Evolutionary conservation across 2,329 filamentous ascomycete genomes (phyloP), one percentile per base, ranked within the genome.

Genomic region (Trichoderma citrinoviride): DNA sequence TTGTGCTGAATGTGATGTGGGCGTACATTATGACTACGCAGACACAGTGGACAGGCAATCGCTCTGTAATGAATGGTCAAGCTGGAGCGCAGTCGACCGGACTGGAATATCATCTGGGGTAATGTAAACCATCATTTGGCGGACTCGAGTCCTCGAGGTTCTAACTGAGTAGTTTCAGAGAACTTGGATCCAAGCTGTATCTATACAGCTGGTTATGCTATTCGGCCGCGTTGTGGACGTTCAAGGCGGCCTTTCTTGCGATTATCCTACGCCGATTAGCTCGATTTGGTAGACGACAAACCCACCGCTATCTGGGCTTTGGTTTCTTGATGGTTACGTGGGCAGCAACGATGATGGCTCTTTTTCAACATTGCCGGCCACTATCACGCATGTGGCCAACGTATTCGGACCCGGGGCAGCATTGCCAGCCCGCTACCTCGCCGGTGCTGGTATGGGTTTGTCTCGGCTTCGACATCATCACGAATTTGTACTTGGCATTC

Each of bases 101-200:
- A 8, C 6, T 10, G 12, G 49, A 61, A 47, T 47, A 61, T 17
- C 19, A 54, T 3, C 5, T 47, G 14, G 46, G 49, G 63, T 65
- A 54, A 29, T 57, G 5, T 4, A 19, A 19, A 8, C 23, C 2
- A 15, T 21, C 25, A 1, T n/a, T 5, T 33, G 0, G 2, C 14
- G 8, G 5, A 37, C 3, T 0, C 7, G 19, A 19, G 7, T 10
- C 7, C 10, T 25, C 33, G n/a, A 7, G 6, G 15, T 56, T 12
- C 43, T 64, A 43, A 62, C 49, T 12, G 33, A 37, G 12, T 37
- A n/a, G 19, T 12, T 41, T 5, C 46, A 68, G 66, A 43, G 52
- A 61, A 55, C 21, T 65, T 8, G 66, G 65, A 41, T 67, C 61
- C n/a, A 67, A 68, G n/a, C 33, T 68, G 5, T 60, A 65, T 27